Base-by-base conservation (phyloP, 345 rosid species). In the Adansonia digitata region DNA sequence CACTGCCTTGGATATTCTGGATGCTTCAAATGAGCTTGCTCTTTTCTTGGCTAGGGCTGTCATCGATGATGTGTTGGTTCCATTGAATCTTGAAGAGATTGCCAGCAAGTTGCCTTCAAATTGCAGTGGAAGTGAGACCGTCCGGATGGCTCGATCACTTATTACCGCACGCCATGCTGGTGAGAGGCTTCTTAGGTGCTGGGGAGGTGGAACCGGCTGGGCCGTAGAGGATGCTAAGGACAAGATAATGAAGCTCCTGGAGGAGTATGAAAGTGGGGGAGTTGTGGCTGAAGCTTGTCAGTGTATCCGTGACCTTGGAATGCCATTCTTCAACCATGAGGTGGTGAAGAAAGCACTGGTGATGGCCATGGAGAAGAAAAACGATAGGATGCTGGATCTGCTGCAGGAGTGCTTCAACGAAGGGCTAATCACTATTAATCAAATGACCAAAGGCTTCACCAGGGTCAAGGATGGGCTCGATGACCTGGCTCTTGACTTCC, bases 151-250 rank as follows among this genome's bases (percentile, higher is more conserved):
- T 27, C 83, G 91, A 78, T 85, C 98, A 0, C 93, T 95, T 12
- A 77, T 93, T 35, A 88, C 93, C 11, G 97, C 98, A 10, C 88
- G 97, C 57, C 99, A 95, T 76, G 92, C 99, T 29, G 98, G 97
- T 0, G 99, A 95, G 85, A 91, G 99, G 85, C 77, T 95, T 82
- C 81, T 95, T 62, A 86, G 99, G 82, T 91, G 98, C 78, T 95
- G 98, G 99, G 99, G 99, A 2, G 99, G 99, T 65, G 98, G 99
- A 40, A 91, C 92, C 0, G 99, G 99, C 5, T 95, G 98, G 98
- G 94, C 94, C 7, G 96, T 95, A 39, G 99, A 95, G 86, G 99
- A 95, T 66, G 98, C 99, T 1, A 95, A 95, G 78, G 99, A 95
- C 89, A 95, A 93, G 83, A 93, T 95, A 80, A 18, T 79, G 84